Evolutionary conservation across 2,329 filamentous ascomycete species (phyloP), one percentile per base, ranked within the genome.

Genomic region (Sclerotinia subarctica): DNA sequence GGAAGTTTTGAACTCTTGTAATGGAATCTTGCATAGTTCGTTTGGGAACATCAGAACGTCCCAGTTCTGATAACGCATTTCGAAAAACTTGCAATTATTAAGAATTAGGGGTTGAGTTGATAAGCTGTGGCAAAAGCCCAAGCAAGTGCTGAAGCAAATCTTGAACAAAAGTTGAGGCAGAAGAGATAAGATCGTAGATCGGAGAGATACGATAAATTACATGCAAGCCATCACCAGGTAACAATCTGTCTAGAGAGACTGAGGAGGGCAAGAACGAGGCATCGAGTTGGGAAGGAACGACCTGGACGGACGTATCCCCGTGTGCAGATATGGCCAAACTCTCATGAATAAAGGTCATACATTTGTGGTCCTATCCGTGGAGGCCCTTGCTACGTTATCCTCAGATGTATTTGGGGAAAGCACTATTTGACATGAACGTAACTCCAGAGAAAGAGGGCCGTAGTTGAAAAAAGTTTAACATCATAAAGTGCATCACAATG

Each of bases 1-100:
- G 70, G 86, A 84, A 10, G 91, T 92, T 76, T 88, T 89, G 83
- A 95, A 96, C 79, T 96, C 93, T 78, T 92, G 91, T 67, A 94
- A 79, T 0, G 93, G 93, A 17, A 90, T 80, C 73, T 87, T 88
- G 73, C 84, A 88, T 70, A 85, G 84, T 70, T 78, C 79, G 21
- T 81, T 81, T 0, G 91, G 89, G 77, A 96, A 96, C 70, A 96
- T 82, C 54, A 96, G 86, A 67, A 95, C 85, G 75, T 96, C 93
- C 93, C 92, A 96, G 75, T 92, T 88, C 73, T 92, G 86, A 82
- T 90, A 96, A 69, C 92, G 88, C 93, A 96, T 96, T 56, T 68
- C 74, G 57, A 66, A 42, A 17, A 44, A 35, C 49, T 58, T 47
- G 26, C 35, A 49, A 68, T 66, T 54, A 58, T 56, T 32, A 47